phyloP scores from a whole-genome alignment of 106 monocot species.

The Alisma plantagoaquatica region DNA sequence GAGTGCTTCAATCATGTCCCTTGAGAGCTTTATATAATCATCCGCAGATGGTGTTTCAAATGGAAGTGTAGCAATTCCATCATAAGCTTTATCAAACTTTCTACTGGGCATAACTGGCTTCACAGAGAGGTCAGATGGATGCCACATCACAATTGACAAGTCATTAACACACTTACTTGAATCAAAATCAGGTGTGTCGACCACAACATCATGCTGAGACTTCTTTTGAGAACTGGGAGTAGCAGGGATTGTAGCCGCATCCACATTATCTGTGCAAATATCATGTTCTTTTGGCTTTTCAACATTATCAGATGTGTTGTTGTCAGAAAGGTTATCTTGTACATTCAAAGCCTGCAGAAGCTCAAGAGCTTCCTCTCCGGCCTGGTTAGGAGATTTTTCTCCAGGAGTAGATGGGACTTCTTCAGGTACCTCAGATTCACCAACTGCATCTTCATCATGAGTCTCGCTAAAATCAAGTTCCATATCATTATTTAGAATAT shows the following conservation, averaged over 20 bases:
- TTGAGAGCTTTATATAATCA: conserved; percentile 74
- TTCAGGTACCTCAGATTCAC: conserved; percentile 58
- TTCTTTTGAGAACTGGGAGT: conserved; percentile 24
- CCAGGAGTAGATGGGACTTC: conserved; percentile 15
- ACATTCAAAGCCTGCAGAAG: conserved; percentile 11
- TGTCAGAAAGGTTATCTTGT: conserved; percentile 22
- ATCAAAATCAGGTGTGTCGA: conserved; percentile 23
- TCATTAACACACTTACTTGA: conserved; percentile 20
- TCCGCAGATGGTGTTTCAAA: conserved; percentile 45
- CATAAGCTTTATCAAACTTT: conserved; percentile 60
- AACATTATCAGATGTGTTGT: conserved; percentile 8
- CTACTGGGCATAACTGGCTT: conserved; percentile 86
- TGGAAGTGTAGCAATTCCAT: conserved; percentile 34
- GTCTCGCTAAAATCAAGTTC: conserved; percentile 97
- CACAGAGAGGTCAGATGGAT: conserved; percentile 72
- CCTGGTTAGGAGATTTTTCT: conserved; percentile 20
- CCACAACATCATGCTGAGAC: conserved; percentile 20
- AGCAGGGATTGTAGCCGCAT: conserved; percentile 36
- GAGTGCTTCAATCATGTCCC: conserved; percentile 42
- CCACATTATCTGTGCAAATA: conserved; percentile 28
- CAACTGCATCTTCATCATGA: conserved; percentile 69
- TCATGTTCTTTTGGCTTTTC: conserved; percentile 28
- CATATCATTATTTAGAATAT: conserved; percentile 94
- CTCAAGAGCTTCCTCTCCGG: conserved; percentile 24
- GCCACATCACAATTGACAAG: conserved; percentile 60